Percentiles rank a stretch among this genome's conserved stretches.
Evolutionary conservation across 352 stramenopile genomes (phyloP).

Genomic region (Plasmopara muralis): DNA sequence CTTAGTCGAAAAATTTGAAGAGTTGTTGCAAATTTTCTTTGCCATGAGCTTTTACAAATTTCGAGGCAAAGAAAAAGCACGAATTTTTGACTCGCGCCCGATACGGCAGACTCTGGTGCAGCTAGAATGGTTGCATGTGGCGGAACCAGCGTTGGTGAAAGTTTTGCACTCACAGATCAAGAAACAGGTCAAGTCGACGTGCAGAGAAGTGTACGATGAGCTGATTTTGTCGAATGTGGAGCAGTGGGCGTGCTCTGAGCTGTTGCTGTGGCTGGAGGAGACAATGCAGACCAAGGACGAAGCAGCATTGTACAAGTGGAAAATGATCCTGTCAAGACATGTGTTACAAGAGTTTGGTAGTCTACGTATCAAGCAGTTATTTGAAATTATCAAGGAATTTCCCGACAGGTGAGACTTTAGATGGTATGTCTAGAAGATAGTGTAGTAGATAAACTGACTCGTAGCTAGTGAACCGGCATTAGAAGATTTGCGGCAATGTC

Average conservation of each 20-base stretch:
- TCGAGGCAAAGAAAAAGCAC: slow-evolving; percentile 41
- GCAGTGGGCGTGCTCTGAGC: slow-evolving; percentile 38
- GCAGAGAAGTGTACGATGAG: slow-evolving; percentile 46
- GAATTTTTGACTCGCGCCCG: slow-evolving; percentile 39
- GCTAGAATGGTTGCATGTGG: slow-evolving; percentile 46
- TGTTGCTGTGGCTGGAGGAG: slow-evolving; percentile 59
- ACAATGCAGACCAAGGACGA: slow-evolving; percentile 28
- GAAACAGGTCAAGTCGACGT: slow-evolving; percentile 40
- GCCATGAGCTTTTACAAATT: slow-evolving; percentile 72
- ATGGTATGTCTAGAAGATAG: not conserved
- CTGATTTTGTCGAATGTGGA: slow-evolving; percentile 41
- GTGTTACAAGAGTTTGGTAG: slow-evolving; percentile 57
- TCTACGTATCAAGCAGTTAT: slow-evolving; percentile 90
- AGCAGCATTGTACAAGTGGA: slow-evolving; percentile 27
- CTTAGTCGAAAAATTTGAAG: slow-evolving; percentile 39
- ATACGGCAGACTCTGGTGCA: slow-evolving; percentile 49
- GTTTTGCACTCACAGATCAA: slow-evolving; percentile 56
- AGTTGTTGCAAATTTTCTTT: slow-evolving; percentile 61
- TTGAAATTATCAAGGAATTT: slow-evolving; percentile 96
- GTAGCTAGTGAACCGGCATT: slow-evolving; percentile 46
- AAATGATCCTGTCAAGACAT: slow-evolving; percentile 38
- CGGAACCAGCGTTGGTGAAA: slow-evolving; percentile 38
- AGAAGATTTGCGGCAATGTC: slow-evolving; percentile 64
- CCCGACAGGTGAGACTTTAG: slow-evolving; percentile 73
- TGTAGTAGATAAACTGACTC: not conserved